These are phyloP conservation scores for Fagopyrum tataricum DNA, from an alignment of 148 eudicot genomes.

Conservation along the genomic window DNA sequence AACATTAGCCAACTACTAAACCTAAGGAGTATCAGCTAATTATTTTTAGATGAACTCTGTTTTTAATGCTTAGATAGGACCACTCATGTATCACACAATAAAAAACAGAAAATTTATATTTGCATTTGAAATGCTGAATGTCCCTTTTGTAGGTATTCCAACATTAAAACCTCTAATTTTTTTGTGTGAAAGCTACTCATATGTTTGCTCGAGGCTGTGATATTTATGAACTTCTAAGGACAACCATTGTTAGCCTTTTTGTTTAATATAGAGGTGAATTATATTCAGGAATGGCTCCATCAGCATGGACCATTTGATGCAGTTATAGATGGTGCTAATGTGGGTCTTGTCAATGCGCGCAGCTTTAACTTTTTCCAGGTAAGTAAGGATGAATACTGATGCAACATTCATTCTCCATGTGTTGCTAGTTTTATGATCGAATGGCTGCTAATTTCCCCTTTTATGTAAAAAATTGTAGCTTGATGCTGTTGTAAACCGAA, in stretches of 20 bases:
- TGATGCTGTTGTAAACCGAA: constrained; percentile 43
- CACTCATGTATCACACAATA: background rate
- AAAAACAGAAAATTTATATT: background rate
- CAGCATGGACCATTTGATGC: constrained; percentile 95
- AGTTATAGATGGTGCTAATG: constrained; percentile 83
- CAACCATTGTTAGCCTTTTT: constrained; percentile 19
- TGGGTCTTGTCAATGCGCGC: constrained; percentile 40
- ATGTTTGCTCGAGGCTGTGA: constrained; percentile 6
- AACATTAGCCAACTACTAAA: background rate
- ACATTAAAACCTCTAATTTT: background rate
- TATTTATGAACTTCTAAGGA: constrained; percentile 15
- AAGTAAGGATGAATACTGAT: constrained; percentile 9
- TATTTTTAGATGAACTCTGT: background rate
- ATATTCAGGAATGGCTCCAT: constrained; percentile 72
- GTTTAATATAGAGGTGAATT: constrained; percentile 23
- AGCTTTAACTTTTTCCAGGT: constrained; percentile 55
- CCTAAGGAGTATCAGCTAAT: background rate
- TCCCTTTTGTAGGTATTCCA: background rate
- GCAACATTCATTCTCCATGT: background rate
- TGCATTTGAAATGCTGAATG: background rate
- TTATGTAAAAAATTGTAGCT: constrained; percentile 33
- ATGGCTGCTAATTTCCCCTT: background rate
- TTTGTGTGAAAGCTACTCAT: background rate
- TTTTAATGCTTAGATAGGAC: background rate
- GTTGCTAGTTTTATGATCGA: background rate